Evolutionary conservation across 2,329 filamentous ascomycete genomes (phyloP).

Genomic region (Botrytis galanthina): DNA sequence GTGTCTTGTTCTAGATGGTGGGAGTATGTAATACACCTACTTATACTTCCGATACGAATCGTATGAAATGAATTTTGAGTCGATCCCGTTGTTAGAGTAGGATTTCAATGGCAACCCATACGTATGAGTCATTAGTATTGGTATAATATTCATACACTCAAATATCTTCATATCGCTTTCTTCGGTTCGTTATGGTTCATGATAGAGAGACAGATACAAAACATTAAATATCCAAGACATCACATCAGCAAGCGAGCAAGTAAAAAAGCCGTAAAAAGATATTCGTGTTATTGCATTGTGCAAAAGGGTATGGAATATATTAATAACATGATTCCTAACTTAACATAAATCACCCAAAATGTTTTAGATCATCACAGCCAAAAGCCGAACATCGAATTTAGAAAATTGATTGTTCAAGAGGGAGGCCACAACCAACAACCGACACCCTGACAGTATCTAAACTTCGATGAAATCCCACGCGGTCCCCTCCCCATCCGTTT

Average conservation of each 20-base stretch:
- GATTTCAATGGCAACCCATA: background rate
- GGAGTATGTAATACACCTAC: background rate
- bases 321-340: background rate
- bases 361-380: background rate
- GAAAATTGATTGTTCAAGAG: background rate
- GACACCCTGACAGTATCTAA: background rate
- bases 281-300: background rate
- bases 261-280: background rate
- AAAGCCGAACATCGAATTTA: background rate
- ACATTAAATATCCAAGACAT: background rate
- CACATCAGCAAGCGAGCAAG: background rate
- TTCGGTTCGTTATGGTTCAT: background rate
- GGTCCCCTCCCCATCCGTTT: constrained; percentile 12
- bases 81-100: background rate
- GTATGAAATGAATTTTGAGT: background rate
- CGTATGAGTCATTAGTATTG: background rate
- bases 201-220: background rate
- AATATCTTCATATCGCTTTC: background rate
- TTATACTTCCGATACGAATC: background rate
- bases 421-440: background rate
- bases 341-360: background rate
- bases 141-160: background rate
- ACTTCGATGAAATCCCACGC: constrained; percentile 16
- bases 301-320: background rate
- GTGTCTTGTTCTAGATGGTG: no score